A percentile compares a stretch with the other conserved stretches of the same genome.
Conservation (phyloP, 164 flowering plant genomes). For the Pachysandra terminalis region DNA sequence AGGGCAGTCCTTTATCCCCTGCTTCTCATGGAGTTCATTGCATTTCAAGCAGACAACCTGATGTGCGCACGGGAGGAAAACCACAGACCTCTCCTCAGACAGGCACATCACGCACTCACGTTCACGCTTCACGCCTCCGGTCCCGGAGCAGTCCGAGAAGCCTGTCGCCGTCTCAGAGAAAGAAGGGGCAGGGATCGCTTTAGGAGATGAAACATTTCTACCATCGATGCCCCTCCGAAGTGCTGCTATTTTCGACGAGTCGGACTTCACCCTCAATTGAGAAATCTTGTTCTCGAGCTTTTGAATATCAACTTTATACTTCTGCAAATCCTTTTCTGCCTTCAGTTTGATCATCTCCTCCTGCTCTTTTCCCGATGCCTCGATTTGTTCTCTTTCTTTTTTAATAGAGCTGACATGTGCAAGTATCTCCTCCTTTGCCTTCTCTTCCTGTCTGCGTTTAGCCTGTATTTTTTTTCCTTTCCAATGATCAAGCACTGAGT, state of each 20-base stretch:
- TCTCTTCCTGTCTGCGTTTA: slow-evolving; percentile 67
- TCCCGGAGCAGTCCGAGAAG: slow-evolving; percentile 24
- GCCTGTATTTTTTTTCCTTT: slow-evolving; percentile 48
- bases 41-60: slow-evolving; percentile 89
- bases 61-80: slow-evolving; percentile 98
- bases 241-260: slow-evolving; percentile 88
- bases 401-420: slow-evolving; percentile 43
- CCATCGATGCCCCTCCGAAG: slow-evolving; percentile 64
- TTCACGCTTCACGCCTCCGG: slow-evolving; percentile 66
- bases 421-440: slow-evolving; percentile 59
- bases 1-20: slow-evolving; percentile 97
- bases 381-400: slow-evolving; percentile 68
- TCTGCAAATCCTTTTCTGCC: slow-evolving; percentile 64
- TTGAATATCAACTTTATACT: slow-evolving; percentile 56
- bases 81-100: slow-evolving; percentile 90
- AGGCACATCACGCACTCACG: slow-evolving; percentile 98
- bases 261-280: slow-evolving; percentile 63
- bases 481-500: slow-evolving; percentile 8
- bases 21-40: slow-evolving; percentile 94
- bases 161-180: slow-evolving; percentile 25
- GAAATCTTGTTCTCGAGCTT: slow-evolving; percentile 79
- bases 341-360: slow-evolving; percentile 55
- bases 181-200: slow-evolving; percentile 26
- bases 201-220: slow-evolving; percentile 17
- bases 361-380: slow-evolving; percentile 56